phyloP scores from a whole-genome alignment of 768 basidiomycete species.

The Lactarius deliciosus region DNA sequence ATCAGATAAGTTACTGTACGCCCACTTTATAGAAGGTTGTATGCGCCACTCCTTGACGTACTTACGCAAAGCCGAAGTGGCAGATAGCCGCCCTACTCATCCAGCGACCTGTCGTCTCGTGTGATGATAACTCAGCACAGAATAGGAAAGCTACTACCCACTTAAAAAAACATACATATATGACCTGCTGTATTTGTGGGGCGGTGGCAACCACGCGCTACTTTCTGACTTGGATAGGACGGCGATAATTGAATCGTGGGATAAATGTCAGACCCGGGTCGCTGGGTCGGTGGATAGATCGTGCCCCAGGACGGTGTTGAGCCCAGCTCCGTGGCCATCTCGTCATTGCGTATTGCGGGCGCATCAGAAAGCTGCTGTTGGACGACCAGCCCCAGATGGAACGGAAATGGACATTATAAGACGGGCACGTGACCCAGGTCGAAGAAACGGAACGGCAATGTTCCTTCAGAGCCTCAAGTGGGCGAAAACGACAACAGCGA shows the following conservation, averaged over 20 bases:
- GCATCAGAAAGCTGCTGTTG: background rate
- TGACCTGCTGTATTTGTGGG: background rate
- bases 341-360: background rate
- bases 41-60: background rate
- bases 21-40: background rate
- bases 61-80: background rate
- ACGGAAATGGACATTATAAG: background rate
- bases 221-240: background rate
- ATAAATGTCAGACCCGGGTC: background rate
- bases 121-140: no score
- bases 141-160: no score
- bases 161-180: background rate
- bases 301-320: background rate
- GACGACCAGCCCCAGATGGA: no score
- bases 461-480: background rate
- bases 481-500: background rate
- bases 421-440: background rate
- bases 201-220: background rate
- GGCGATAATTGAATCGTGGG: background rate
- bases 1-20: background rate
- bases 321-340: background rate
- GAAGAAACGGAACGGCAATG: background rate
- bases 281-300: background rate
- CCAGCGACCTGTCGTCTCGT: background rate
- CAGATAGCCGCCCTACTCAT: background rate